These are phyloP conservation scores for Synchytrium microbalum DNA, from an alignment of 371 early-diverging fungal species.

Conservation along the genomic window DNA sequence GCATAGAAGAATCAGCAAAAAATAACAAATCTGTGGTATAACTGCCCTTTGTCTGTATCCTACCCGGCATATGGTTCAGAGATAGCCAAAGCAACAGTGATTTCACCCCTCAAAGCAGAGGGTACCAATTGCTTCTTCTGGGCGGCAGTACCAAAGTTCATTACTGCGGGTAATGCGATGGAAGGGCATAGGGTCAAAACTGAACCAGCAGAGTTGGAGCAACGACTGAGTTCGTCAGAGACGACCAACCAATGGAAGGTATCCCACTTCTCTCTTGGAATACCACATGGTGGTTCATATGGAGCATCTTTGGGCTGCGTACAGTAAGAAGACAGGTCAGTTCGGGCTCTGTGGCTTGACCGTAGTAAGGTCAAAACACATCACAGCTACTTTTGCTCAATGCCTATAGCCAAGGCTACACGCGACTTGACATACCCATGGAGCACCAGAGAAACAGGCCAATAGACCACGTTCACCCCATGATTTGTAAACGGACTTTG, in stretches of 20 bases:
- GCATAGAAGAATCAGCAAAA: too few relatives aligned
- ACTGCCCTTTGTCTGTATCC: too few relatives aligned
- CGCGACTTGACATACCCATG: too few relatives aligned
- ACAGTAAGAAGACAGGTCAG: too few relatives aligned
- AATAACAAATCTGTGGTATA: too few relatives aligned
- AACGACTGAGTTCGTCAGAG: conserved; percentile 7
- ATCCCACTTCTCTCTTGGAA: conserved; percentile 8
- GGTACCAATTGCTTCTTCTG: conserved; percentile 25
- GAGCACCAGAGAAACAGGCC: neutral
- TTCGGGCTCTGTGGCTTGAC: too few relatives aligned
- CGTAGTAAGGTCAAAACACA: too few relatives aligned
- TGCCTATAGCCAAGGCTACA: too few relatives aligned
- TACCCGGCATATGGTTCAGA: too few relatives aligned
- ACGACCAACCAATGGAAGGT: conserved; percentile 8
- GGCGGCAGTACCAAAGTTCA: conserved; percentile 32
- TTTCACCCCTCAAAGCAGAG: conserved; percentile 29
- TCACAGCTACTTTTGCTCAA: too few relatives aligned
- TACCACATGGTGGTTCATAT: conserved; percentile 8
- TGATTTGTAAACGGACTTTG: neutral
- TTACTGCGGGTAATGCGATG: conserved; percentile 46
- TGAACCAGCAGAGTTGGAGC: conserved; percentile 13
- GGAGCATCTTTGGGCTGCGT: neutral
- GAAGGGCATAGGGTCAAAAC: conserved; percentile 42
- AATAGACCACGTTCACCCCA: neutral
- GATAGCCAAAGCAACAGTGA: conserved; percentile 37